Base-by-base conservation (phyloP, 176 grass and related monocot genomes). In the Leersia perrieri region DNA sequence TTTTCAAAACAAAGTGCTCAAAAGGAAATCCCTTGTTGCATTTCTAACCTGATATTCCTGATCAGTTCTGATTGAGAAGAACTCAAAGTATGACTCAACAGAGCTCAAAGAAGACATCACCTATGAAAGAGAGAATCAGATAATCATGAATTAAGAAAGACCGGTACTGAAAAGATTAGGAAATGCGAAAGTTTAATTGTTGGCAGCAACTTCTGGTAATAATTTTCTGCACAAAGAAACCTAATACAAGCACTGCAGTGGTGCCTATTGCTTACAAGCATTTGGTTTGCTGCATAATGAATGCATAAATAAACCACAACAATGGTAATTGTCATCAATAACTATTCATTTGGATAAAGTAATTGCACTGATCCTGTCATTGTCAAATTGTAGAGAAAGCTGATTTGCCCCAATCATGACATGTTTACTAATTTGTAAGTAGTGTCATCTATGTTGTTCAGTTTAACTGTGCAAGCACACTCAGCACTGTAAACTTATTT, bases 11-110 rank as follows among this genome's bases (percentile, higher is more conserved):
- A 88, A 64, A 42, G 44, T 63, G 27, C 41, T 33, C 16, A 71
- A 70, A 81, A 82, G 15, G 34, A 87, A 87, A 72, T 22, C 25
- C 9, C 51, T 76, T 14, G 28, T 75, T 63, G 6, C 11, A 74
- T 47, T 67, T 63, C 75, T 88, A 72, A 98, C 95, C 90, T 91
- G 88, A 82, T 85, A 83, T 79, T 94, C 90, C 55, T 85, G 85
- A 23, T 85, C 90, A 85, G 83, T 66, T 71, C 79, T 98, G 64
- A 76, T 87, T 75, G 88, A 89, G 90, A 94, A 94, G 66, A 91
- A 91, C 68, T 94, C 92, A 55, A 98, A 94, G 80, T 92, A 98
- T 65, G 92, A 92, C 64, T 92, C 87, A 63, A 91, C 61, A 76
- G 92, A 92, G 78, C 74, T 88, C 89, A 98, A 83, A 74, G 95